Conservation (phyloP, 2,329 filamentous ascomycete genomes). For the Fusarium algeriense region DNA sequence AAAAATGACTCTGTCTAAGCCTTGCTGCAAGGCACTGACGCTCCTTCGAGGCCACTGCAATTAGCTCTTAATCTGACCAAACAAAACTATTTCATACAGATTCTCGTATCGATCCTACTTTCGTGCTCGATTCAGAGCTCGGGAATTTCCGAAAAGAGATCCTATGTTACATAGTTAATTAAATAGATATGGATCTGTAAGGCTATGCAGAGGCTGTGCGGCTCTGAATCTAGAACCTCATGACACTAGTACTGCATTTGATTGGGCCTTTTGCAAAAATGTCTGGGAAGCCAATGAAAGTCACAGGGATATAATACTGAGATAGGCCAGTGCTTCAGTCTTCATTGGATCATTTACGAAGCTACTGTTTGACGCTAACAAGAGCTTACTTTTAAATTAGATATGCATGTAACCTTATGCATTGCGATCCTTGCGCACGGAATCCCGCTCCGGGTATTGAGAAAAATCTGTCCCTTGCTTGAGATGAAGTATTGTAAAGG, state of each 20-base stretch:
- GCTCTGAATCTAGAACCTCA: neutral
- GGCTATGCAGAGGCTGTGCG: conserved; percentile 1
- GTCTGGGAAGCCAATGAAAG: neutral
- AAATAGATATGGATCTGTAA: neutral
- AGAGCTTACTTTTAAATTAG: neutral
- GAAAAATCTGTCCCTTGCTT: no score
- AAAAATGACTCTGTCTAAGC: neutral
- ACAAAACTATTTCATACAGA: neutral
- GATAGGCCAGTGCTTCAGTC: neutral
- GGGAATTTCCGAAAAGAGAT: neutral
- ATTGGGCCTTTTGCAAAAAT: neutral
- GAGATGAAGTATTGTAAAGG: neutral
- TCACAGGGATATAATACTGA: neutral
- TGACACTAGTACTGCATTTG: neutral
- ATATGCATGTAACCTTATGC: neutral
- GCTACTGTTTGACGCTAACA: neutral
- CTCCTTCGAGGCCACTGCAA: neutral
- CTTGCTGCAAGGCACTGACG: neutral
- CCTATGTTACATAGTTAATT: neutral
- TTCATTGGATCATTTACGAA: neutral
- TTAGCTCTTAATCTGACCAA: neutral
- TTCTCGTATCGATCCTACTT: neutral
- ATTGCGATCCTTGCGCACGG: neutral
- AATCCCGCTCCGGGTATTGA: neutral
- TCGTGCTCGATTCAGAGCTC: neutral